phyloP scores from a whole-genome alignment of 192 early-diverging fungal species.

The Coemansia sp. region DNA sequence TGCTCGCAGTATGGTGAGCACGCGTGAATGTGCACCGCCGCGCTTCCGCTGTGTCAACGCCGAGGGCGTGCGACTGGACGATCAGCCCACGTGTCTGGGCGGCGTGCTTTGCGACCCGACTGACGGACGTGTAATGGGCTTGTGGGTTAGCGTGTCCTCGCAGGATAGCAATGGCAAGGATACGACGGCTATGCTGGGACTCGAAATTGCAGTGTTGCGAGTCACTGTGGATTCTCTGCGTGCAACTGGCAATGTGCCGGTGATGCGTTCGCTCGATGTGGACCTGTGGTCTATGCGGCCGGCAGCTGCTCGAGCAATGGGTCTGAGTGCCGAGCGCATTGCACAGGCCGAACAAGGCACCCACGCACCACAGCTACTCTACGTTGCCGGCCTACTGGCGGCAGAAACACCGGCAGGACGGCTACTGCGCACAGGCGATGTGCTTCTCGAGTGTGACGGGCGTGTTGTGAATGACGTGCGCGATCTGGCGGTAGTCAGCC shows the following conservation, averaged over 20 bases:
- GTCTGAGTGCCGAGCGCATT: conserved; percentile 61
- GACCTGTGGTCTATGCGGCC: conserved; percentile 71
- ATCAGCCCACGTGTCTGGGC: conserved; percentile 62
- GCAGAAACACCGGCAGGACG: conserved; percentile 49
- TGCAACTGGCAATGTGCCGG: conserved; percentile 37
- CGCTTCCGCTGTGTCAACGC: conserved; percentile 75
- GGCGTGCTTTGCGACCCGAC: conserved; percentile 60
- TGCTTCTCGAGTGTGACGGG: conserved; percentile 64
- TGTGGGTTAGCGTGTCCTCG: conserved; percentile 71
- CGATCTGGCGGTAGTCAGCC: conserved; percentile 54
- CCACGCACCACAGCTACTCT: conserved; percentile 55
- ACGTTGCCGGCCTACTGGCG: conserved; percentile 56
- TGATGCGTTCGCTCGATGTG: conserved; percentile 57
- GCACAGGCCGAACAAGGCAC: conserved; percentile 37
- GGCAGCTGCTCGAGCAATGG: conserved; percentile 64
- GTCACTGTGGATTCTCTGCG: conserved; percentile 51
- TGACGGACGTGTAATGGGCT: conserved; percentile 57
- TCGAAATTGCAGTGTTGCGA: conserved; percentile 32
- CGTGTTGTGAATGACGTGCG: conserved; percentile 55
- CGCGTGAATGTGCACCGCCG: conserved; percentile 65
- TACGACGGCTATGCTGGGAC: conserved; percentile 57
- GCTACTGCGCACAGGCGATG: conserved; percentile 60
- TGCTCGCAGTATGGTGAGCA: conserved; percentile 57
- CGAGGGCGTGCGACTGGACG: conserved; percentile 69
- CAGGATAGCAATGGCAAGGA: conserved; percentile 66